phyloP scores from a whole-genome alignment of 441 rosid species.

The Populus hybrid region DNA sequence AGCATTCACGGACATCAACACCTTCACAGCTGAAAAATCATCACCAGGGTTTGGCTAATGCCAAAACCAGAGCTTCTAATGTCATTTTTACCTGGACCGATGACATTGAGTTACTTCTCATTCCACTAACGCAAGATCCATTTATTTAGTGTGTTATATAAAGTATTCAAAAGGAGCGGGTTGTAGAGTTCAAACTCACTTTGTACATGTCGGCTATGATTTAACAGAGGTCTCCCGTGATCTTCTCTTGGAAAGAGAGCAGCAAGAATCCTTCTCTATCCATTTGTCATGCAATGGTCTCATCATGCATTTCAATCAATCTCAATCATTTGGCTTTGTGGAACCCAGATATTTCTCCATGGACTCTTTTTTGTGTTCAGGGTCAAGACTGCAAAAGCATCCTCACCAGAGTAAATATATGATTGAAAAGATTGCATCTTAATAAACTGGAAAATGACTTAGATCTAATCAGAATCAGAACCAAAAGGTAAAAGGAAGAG shows the following conservation, averaged over 20 bases:
- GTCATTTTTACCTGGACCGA: not conserved
- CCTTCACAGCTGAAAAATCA: not conserved
- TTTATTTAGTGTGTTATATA: not conserved
- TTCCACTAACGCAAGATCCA: not conserved
- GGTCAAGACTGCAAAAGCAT: constrained; percentile 78
- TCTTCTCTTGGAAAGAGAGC: not conserved
- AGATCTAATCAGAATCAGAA: not conserved
- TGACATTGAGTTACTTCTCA: not conserved
- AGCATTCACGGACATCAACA: not conserved
- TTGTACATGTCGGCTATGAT: not conserved
- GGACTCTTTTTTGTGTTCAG: constrained; percentile 91
- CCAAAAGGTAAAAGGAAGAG: not conserved
- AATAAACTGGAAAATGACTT: not conserved
- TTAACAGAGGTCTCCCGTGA: not conserved
- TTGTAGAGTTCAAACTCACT: constrained; percentile 22
- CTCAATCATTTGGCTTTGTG: constrained; percentile 34
- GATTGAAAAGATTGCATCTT: not conserved
- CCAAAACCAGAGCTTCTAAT: not conserved
- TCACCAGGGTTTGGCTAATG: not conserved
- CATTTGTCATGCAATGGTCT: not conserved
- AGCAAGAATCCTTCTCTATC: constrained; percentile 8
- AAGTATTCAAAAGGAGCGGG: not conserved
- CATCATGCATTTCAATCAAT: constrained; percentile 13
- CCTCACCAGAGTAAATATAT: constrained; percentile 15
- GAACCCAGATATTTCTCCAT: constrained; percentile 95